Conservation (phyloP, 257 asterid genomes). For the Jasminum sambac region DNA sequence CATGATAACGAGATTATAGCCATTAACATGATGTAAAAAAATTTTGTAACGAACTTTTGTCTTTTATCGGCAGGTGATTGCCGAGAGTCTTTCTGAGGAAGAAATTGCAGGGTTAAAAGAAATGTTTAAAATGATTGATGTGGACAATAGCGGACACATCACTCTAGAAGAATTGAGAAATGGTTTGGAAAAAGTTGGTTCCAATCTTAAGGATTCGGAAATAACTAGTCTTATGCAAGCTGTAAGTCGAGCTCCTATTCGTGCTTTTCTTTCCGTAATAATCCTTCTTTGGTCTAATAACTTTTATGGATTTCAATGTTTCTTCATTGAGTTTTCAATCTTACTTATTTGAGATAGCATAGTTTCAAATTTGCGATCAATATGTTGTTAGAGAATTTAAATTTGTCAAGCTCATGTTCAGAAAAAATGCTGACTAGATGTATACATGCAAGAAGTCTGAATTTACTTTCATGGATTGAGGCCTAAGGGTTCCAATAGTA, state of each 20-base stretch:
- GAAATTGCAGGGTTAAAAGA: conserved; percentile 88
- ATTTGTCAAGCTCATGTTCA: too few species aligned
- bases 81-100: conserved; percentile 81
- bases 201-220: conserved; percentile 84
- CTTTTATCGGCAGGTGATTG: conserved; percentile 58
- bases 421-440: too few species aligned
- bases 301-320: neutral
- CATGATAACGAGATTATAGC: too few species aligned
- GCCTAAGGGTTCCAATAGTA: too few species aligned
- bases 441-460: neutral
- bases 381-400: neutral
- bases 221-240: conserved; percentile 73
- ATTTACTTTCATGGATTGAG: too few species aligned
- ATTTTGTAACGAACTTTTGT: neutral
- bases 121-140: conserved; percentile 76
- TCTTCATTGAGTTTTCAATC: neutral
- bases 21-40: neutral
- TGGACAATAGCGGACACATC: conserved; percentile 84
- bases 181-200: conserved; percentile 72
- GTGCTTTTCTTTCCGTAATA: neutral
- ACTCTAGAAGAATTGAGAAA: conserved; percentile 81
- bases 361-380: neutral
- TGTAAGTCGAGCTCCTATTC: conserved; percentile 44
- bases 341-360: neutral
- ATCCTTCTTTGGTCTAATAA: neutral